Base-by-base conservation (phyloP, 371 early-diverging fungal species). In the Mortierella polycephala region DNA sequence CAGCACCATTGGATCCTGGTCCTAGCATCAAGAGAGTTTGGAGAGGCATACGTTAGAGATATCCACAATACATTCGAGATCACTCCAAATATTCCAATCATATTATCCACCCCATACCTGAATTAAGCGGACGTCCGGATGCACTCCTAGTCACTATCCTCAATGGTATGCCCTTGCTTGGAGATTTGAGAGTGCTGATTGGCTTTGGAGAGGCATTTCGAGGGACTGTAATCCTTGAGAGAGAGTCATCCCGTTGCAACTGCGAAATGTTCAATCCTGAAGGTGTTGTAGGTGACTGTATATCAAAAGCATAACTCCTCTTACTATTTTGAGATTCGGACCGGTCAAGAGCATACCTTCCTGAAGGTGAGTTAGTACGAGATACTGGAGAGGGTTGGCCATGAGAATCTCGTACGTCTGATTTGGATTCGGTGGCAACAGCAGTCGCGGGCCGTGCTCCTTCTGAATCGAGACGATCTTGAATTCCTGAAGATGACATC, bases 281-380 rank as follows among this genome's bases (percentile, higher is more conserved):
- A 18, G 64, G 39, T 0, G 68, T 47, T 37, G 45, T 11, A 7
- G 50, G 5, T 1, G 51, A 18, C 7, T 49, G 61, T 12, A 70
- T 16, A 18, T 70, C 76, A 0, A 67, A 62, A 2, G 76, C 76
- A 63, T 75, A 75, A 41, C 76, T 75, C 9, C 67, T 59, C 49
- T 74, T 74, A 40, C 68, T 69, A 23, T 49, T 30, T 47, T 70
- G 67, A 0, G 76, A 70, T 1, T 70, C 67, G 3, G 67, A 45
- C 37, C 76, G 56, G n/a, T 11, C 57, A 30, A 65, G 47, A 5
- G 46, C 46, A 20, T 64, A 40, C 8, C 61, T 52, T 1, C 41
- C 53, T 11, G 20, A 37, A 41, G 20, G 57, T 2, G 46, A 41
- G n/a, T 50, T 30, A 12, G 46, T 41, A n/a, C 58, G 50, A 4